These are phyloP conservation scores for Mycena filopes DNA, from an alignment of 768 basidiomycete species.

Conservation along the genomic window DNA sequence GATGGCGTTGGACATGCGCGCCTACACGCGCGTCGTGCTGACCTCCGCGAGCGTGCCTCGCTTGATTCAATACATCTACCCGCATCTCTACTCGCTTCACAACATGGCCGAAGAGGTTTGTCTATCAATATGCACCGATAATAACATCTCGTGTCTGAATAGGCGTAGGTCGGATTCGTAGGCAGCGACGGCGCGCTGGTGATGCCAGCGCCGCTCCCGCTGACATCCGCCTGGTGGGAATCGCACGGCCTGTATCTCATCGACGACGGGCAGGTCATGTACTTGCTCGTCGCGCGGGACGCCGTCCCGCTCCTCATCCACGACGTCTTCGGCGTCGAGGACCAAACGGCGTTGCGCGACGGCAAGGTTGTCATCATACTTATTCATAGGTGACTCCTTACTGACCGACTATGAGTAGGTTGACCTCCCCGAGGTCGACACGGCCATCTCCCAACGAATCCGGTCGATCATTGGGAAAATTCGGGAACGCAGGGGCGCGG, in stretches of 20 bases:
- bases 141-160: neutral
- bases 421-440: constrained; percentile 59
- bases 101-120: constrained; percentile 53
- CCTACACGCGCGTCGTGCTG: constrained; percentile 59
- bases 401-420: too few species aligned
- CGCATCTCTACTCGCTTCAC: constrained; percentile 62
- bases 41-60: constrained; percentile 57
- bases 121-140: neutral
- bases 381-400: too few species aligned
- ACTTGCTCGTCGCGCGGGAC: constrained; percentile 61
- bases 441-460: constrained; percentile 59
- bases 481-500: constrained; percentile 55
- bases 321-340: constrained; percentile 60
- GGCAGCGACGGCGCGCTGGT: constrained; percentile 52
- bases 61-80: constrained; percentile 62
- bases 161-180: constrained; percentile 19
- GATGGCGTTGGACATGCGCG: constrained; percentile 60
- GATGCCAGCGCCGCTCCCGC: constrained; percentile 57
- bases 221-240: constrained; percentile 60
- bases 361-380: constrained; percentile 63
- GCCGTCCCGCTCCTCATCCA: constrained; percentile 61
- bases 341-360: constrained; percentile 54
- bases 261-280: constrained; percentile 65
- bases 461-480: constrained; percentile 62
- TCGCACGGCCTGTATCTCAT: constrained; percentile 64